phyloP scores from a whole-genome alignment of 495 filamentous ascomycete genomes.

The Talaromyces thailandensis region DNA sequence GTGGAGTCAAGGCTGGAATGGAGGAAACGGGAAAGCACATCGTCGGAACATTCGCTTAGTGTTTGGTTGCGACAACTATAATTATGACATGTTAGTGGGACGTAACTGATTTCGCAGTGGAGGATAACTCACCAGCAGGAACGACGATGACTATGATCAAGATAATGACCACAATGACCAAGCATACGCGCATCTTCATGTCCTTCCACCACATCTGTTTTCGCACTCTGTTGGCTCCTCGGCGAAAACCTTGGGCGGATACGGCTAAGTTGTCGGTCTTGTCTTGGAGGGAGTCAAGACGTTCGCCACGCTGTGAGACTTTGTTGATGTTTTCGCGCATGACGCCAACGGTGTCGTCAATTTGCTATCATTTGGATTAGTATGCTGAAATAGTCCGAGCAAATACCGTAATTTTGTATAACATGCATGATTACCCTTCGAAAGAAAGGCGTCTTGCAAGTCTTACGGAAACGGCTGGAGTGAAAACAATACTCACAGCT shows the following conservation, averaged over 20 bases:
- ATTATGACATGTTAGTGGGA: conserved; percentile 12
- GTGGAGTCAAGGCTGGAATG: conserved; percentile 16
- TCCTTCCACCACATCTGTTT: conserved; percentile 97
- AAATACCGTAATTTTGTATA: neutral
- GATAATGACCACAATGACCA: conserved; percentile 80
- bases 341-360: conserved; percentile 83
- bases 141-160: conserved; percentile 89
- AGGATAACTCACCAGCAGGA: conserved; percentile 55
- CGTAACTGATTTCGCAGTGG: neutral
- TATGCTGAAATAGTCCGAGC: too few relatives aligned
- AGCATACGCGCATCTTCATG: conserved; percentile 99
- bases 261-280: conserved; percentile 91
- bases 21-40: conserved; percentile 26
- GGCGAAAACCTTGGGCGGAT: conserved; percentile 87
- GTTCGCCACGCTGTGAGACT: conserved; percentile 82
- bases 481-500: conserved; percentile 52
- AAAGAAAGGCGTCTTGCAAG: conserved; percentile 2
- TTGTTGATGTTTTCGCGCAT: conserved; percentile 95
- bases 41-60: conserved; percentile 20
- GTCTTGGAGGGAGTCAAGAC: conserved; percentile 82
- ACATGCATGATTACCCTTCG: neutral
- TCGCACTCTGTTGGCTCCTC: conserved; percentile 87
- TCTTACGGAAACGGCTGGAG: neutral
- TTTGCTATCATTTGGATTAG: conserved; percentile 59
- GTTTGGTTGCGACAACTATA: conserved; percentile 22